These are phyloP conservation scores for Acanthamoeba royreba DNA, from an alignment of 208 protist species.

Conservation along the genomic window DNA sequence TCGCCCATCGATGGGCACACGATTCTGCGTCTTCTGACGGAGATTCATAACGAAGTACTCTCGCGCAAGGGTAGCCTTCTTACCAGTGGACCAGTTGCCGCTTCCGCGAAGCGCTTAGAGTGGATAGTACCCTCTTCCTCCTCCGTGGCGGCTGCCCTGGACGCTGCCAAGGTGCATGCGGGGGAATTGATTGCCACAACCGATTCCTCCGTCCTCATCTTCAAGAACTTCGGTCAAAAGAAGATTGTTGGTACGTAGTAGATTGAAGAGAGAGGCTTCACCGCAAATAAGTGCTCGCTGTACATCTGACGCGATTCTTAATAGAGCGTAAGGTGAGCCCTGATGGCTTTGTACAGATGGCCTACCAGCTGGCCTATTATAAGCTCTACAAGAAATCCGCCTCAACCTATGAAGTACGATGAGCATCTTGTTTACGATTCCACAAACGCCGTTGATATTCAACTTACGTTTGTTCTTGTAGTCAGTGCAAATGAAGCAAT, in stretches of 20 bases:
- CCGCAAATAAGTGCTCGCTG: too few species aligned
- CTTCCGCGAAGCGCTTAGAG: background rate
- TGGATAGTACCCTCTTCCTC: background rate
- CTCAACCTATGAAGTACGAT: slow-evolving; percentile 41
- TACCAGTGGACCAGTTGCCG: background rate
- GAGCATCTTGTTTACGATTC: too few species aligned
- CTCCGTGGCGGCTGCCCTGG: background rate
- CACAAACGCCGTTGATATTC: too few species aligned
- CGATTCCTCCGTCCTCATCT: background rate
- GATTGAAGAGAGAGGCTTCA: too few species aligned
- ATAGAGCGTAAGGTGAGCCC: slow-evolving; percentile 38
- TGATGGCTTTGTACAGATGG: slow-evolving; percentile 49
- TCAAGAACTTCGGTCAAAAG: background rate
- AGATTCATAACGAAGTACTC: background rate
- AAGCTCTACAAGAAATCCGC: background rate
- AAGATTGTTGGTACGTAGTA: background rate
- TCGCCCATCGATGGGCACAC: slow-evolving; percentile 20
- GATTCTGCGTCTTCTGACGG: background rate
- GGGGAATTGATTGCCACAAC: background rate
- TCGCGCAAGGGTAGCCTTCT: background rate
- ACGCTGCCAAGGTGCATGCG: background rate
- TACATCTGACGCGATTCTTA: too few species aligned
- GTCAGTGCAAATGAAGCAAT: slow-evolving; percentile 23
- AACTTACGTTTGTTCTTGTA: background rate
- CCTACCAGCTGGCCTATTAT: slow-evolving; percentile 45